Conservation (phyloP, 129 eudicot genomes). For the Cynara cardunculus region DNA sequence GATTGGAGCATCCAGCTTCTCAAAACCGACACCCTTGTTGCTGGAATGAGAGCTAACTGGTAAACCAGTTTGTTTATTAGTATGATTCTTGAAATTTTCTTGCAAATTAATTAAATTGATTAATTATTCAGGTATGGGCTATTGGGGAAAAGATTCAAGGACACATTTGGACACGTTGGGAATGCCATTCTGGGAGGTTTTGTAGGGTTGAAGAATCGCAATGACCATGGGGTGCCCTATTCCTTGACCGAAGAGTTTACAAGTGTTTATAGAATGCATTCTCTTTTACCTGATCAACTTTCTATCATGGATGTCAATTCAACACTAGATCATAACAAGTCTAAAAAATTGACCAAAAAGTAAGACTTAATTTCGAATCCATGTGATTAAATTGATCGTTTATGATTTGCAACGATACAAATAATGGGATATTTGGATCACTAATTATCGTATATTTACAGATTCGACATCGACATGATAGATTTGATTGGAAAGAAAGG, state of each 20-base stretch:
- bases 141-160: conserved; percentile 59
- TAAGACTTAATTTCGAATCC: conserved; percentile 13
- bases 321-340: conserved; percentile 50
- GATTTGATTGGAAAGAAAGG: conserved; percentile 42
- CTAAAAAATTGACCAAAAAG: conserved; percentile 40
- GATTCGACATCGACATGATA: conserved; percentile 36
- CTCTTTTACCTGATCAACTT: conserved; percentile 52
- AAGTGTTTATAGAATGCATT: conserved; percentile 59
- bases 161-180: conserved; percentile 51
- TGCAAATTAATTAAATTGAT: neutral
- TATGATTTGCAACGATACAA: neutral
- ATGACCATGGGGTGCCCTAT: conserved; percentile 61
- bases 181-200: conserved; percentile 52
- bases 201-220: conserved; percentile 45
- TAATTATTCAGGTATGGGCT: conserved; percentile 46
- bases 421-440: neutral
- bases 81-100: neutral
- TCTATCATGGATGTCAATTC: conserved; percentile 35
- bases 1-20: conserved; percentile 78
- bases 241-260: conserved; percentile 65
- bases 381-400: neutral
- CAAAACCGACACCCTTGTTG: conserved; percentile 48
- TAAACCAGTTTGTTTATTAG: neutral
- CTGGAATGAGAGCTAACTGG: conserved; percentile 66
- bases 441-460: neutral